Base-by-base conservation (phyloP, 495 filamentous ascomycete genomes). In the Hyaloscypha variabilis region DNA sequence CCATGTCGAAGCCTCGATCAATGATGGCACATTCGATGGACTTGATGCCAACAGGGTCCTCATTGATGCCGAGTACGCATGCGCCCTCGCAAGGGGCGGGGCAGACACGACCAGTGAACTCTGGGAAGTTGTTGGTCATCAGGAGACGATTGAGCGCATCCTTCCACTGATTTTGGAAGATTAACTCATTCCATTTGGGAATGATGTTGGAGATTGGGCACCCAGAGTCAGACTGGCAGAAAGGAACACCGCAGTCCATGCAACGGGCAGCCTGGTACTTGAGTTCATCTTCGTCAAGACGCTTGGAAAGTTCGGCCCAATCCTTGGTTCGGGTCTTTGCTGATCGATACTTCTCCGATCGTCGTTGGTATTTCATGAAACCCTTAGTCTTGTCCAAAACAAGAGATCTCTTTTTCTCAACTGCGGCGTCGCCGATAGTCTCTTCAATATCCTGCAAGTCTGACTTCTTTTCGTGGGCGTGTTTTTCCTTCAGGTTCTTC, bases 121-220 rank as follows among this genome's bases (percentile, higher is more conserved):
- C 95, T 28, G 95, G 95, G 86, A 99, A 98, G 84, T 98, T 97
- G 82, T 99, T 99, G 62, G 95, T 99, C 92, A 97, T 97, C 63
- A 98, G 83, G 34, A 99, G 82, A 56, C 94, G 90, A 79, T 97
- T 96, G 21, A 98, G 88, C 23, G 95, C 95, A 78, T 98, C 95
- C 70, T 88, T 88, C 95, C 95, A 99, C 72, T 97, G 91, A 72
- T 91, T 91, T 73, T 90, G 86, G 81, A 97, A 97, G 0, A 97
- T 89, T 21, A 98, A 73, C 63, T 98, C 96, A 63, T 97, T 98
- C 93, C 93, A 99, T 74, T 99, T 99, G 52, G 95, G 95, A 74
- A 99, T 99, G 77, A 99, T 97, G 81, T 99, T 99, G 72, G 92
- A 96, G 78, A 99, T 97, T 0, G 95, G 95, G 76, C 95, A 99